Base-by-base conservation (phyloP, 2,329 filamentous ascomycete species). In the Neonectria punicea region DNA sequence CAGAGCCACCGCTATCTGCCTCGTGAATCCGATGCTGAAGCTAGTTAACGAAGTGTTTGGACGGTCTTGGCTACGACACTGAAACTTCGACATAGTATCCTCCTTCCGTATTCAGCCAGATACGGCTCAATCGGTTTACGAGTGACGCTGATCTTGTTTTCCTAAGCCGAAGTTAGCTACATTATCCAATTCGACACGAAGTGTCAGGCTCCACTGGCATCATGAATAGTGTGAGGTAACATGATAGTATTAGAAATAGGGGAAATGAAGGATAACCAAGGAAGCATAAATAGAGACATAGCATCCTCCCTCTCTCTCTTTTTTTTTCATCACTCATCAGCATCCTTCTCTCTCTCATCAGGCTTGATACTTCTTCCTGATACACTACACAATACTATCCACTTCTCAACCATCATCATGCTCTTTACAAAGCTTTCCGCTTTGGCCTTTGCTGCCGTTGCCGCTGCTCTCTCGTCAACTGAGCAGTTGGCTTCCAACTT, bases 401-500 rank as follows among this genome's bases (percentile, higher is more conserved):
- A 46, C 43, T 11, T 46, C 43, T 46, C 6, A 46, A 46, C 43
- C 43, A 46, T 46, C 43, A 46, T 46, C 43, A 63, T 63, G 56
- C 56, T 63, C 28, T 3, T 63, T 28, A 22, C n/a, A 7, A 63
- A 63, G 32, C 41, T 53, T 22, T 5, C 50, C 11, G 43, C 43
- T 46, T 41, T 58, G 34, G 61, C 41, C 25, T 54, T 60, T 60
- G 61, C 61, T 18, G 39, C 46, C 2, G n/a, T 11, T 10, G 43
- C 18, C 18, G 20, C 61, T 28, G 39, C 53, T 34, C 25, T 54
- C 20, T 20, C 56, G 5, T 10, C 8, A 5, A 50, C 30, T 18
- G 43, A 63, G 4, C 43, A 46, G 43, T 10, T 60, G 20, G 56
- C 49, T 20, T 5, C 22, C 56, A 61, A 61, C 8, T n/a, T 63